phyloP scores from a whole-genome alignment of 2,329 filamentous ascomycete species.

The Penicillium paneum region DNA sequence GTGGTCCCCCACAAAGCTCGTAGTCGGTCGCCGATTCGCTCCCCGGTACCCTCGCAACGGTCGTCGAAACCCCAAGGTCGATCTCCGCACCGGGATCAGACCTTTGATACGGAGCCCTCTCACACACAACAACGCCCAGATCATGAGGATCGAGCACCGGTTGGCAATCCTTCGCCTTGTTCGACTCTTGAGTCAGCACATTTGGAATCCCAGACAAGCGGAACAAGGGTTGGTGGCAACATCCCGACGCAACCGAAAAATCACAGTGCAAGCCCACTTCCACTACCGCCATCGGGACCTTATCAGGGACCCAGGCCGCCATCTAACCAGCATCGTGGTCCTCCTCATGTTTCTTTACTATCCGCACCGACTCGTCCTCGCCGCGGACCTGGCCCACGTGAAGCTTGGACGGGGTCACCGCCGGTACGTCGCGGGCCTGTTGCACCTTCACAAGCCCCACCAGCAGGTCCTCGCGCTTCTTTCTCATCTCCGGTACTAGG shows the following conservation, averaged over 20 bases:
- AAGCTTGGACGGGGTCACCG: conserved; percentile 32
- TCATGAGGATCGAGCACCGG: background rate
- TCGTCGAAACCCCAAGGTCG: conserved; percentile 18
- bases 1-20: conserved; percentile 37
- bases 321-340: conserved; percentile 37
- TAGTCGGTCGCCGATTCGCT: conserved; percentile 26
- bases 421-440: conserved; percentile 35
- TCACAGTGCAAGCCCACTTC: conserved; percentile 25
- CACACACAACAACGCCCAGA: background rate
- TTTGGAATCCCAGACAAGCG: conserved; percentile 18
- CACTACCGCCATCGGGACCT: conserved; percentile 40
- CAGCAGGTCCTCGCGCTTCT: conserved; percentile 38
- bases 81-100: conserved; percentile 20
- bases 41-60: conserved; percentile 23
- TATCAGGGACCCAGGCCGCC: conserved; percentile 36
- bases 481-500: conserved; percentile 28
- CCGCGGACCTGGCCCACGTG: conserved; percentile 37
- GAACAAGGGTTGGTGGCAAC: conserved; percentile 17
- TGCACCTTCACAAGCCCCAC: conserved; percentile 30
- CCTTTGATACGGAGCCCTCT: background rate
- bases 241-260: conserved; percentile 35
- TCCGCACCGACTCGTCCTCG: conserved; percentile 49
- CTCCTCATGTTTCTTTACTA: conserved; percentile 39
- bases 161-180: background rate
- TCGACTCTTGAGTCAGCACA: background rate